These are phyloP conservation scores for Phlyctochytrium planicorne DNA, from an alignment of 192 early-diverging fungal species.

Conservation along the genomic window DNA sequence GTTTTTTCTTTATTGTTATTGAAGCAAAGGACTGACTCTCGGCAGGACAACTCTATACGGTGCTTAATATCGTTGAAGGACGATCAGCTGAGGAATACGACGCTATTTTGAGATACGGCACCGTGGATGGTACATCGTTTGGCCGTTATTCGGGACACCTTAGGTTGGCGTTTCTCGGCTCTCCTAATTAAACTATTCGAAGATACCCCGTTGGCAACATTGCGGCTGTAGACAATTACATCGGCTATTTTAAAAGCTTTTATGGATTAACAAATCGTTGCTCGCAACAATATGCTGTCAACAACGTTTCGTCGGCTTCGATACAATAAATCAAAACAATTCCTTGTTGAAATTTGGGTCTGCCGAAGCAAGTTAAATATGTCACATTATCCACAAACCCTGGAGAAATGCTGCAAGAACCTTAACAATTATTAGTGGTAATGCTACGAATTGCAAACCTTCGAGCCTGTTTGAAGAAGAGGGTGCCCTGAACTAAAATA, in stretches of 20 bases:
- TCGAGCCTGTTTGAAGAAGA: conserved; percentile 94
- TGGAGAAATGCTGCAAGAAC: background rate
- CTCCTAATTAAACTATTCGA: background rate
- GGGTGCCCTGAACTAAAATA: conserved; percentile 79
- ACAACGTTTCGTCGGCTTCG: too few species aligned
- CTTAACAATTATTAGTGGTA: background rate
- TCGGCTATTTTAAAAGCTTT: conserved; percentile 29
- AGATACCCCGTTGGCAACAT: conserved; percentile 32
- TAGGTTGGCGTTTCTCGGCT: conserved; percentile 6
- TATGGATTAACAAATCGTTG: conserved; percentile 25
- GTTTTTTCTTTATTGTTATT: background rate
- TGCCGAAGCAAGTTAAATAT: too few species aligned
- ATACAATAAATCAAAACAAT: background rate
- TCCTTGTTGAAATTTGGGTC: conserved; percentile 1
- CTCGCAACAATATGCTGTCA: background rate
- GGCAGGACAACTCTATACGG: conserved; percentile 10
- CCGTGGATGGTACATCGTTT: conserved; percentile 17
- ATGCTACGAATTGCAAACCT: conserved; percentile 44
- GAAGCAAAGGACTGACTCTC: background rate
- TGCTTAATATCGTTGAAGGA: conserved; percentile 26
- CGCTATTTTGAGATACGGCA: conserved; percentile 22
- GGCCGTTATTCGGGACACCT: conserved; percentile 9
- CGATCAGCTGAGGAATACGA: conserved; percentile 18
- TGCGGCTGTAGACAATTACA: conserved; percentile 28
- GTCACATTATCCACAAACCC: background rate